A percentile compares a stretch with the other conserved stretches of the same genome.
phyloP scores from a whole-genome alignment of 495 filamentous ascomycete species.

The Hypoxylon intermedium region DNA sequence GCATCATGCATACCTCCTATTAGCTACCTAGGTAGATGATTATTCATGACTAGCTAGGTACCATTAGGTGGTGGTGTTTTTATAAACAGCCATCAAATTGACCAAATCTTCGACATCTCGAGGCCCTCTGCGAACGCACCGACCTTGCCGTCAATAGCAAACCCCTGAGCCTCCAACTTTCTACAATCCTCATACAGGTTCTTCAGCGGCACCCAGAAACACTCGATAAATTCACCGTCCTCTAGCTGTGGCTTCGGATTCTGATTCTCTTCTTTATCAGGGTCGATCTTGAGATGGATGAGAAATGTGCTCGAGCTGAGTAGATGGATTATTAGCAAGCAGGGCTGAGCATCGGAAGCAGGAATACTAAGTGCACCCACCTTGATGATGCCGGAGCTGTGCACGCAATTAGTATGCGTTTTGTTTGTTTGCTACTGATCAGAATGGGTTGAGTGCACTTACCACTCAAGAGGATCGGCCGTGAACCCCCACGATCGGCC shows the following conservation, averaged over 20 bases:
- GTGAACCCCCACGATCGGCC: conserved; percentile 36
- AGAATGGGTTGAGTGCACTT: too few relatives aligned
- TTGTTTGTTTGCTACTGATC: too few relatives aligned
- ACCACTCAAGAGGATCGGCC: conserved; percentile 81
- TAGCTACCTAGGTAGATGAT: too few relatives aligned
- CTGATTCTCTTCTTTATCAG: conserved; percentile 61
- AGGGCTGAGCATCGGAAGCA: neutral
- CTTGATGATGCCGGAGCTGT: conserved; percentile 47
- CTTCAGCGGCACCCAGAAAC: conserved; percentile 68
- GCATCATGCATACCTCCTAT: too few relatives aligned
- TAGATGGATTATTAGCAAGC: conserved; percentile 53
- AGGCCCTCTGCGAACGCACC: conserved; percentile 77
- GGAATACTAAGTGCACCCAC: conserved; percentile 21
- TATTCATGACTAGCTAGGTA: too few relatives aligned
- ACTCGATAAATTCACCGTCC: conserved; percentile 79
- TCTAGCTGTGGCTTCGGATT: conserved; percentile 71
- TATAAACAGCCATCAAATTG: too few relatives aligned
- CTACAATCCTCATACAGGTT: conserved; percentile 64
- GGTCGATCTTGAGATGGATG: conserved; percentile 71
- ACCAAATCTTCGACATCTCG: conserved; percentile 66
- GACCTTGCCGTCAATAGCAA: conserved; percentile 75
- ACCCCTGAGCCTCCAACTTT: conserved; percentile 66
- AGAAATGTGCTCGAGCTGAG: conserved; percentile 74
- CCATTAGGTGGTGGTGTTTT: too few relatives aligned
- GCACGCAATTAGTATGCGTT: neutral